Percentiles rank a stretch among this genome's conserved stretches.
Evolutionary conservation across 2,329 filamentous ascomycete genomes (phyloP).

Genomic region (Fusarium sp.): DNA sequence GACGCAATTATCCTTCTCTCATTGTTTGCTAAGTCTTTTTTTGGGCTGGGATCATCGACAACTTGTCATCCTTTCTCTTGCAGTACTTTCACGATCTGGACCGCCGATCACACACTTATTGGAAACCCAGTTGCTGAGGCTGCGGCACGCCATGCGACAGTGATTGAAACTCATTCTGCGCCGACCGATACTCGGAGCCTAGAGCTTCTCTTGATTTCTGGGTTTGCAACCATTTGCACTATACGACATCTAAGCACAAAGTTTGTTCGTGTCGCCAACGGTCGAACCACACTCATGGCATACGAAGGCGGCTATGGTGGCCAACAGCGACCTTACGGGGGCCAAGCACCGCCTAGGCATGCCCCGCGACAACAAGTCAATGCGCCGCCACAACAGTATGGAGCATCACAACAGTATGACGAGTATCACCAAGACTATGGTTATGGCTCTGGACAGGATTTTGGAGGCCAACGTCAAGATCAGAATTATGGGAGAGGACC

Average conservation of each 20-base stretch:
- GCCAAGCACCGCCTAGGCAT: constrained; percentile 56
- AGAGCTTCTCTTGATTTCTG: neutral
- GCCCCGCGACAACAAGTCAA: constrained; percentile 51
- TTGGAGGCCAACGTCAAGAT: constrained; percentile 56
- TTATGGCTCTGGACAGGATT: constrained; percentile 55
- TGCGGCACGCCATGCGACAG: constrained; percentile 44
- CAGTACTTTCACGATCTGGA: constrained; percentile 30
- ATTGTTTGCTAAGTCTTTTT: neutral
- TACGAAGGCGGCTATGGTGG: constrained; percentile 59
- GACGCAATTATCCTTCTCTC: neutral
- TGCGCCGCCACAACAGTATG: constrained; percentile 50
- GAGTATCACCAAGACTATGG: constrained; percentile 59
- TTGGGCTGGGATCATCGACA: constrained; percentile 19
- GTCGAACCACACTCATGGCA: constrained; percentile 54
- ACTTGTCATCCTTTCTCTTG: constrained; percentile 14
- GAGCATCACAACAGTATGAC: constrained; percentile 55
- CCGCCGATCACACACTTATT: constrained; percentile 37
- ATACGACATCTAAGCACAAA: neutral
- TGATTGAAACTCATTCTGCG: constrained; percentile 34
- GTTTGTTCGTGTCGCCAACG: neutral
- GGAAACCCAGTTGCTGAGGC: constrained; percentile 35
- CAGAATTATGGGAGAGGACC: constrained; percentile 58
- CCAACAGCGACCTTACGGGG: constrained; percentile 61
- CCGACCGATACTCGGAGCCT: constrained; percentile 9
- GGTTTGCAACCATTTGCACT: neutral